Conservation (phyloP, 179 eudicot genomes). For the Beta corolliflora region DNA sequence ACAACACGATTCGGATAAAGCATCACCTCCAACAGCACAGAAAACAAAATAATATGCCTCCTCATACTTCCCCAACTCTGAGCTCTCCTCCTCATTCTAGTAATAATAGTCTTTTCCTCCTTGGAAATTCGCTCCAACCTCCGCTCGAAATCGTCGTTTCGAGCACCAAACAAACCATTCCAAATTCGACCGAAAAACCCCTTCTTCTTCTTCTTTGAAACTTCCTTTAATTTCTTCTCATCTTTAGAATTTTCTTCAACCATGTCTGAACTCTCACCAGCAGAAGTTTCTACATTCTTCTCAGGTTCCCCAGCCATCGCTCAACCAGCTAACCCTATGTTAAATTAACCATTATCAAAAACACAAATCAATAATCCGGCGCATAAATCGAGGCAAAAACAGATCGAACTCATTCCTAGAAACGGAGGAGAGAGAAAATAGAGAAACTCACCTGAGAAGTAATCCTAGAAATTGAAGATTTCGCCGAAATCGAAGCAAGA, state of each 20-base stretch:
- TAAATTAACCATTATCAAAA: background rate
- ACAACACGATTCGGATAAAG: background rate
- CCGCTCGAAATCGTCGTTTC: conserved; percentile 66
- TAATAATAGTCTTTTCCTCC: conserved; percentile 62
- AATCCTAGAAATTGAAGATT: conserved; percentile 7
- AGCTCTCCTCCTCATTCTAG: conserved; percentile 60
- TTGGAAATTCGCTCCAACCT: conserved; percentile 66
- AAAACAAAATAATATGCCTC: conserved; percentile 53
- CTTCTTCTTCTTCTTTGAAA: conserved; percentile 39
- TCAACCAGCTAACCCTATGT: conserved; percentile 16
- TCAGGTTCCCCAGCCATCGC: conserved; percentile 56
- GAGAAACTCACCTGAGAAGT: conserved; percentile 20
- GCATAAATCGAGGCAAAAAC: background rate
- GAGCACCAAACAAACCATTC: conserved; percentile 56
- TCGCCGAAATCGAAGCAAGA: conserved; percentile 10
- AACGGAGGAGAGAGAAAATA: background rate
- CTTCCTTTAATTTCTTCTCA: conserved; percentile 34
- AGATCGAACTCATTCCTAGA: background rate
- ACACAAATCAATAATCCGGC: background rate
- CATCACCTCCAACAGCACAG: conserved; percentile 61
- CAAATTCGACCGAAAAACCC: conserved; percentile 64
- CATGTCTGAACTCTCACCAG: conserved; percentile 28
- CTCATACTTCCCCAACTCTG: conserved; percentile 50
- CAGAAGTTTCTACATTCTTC: conserved; percentile 32
- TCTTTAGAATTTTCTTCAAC: conserved; percentile 27